A percentile compares a stretch with the other conserved stretches of the same genome.
Conservation (phyloP, 129 eudicot species). For the Calendula officinalis region DNA sequence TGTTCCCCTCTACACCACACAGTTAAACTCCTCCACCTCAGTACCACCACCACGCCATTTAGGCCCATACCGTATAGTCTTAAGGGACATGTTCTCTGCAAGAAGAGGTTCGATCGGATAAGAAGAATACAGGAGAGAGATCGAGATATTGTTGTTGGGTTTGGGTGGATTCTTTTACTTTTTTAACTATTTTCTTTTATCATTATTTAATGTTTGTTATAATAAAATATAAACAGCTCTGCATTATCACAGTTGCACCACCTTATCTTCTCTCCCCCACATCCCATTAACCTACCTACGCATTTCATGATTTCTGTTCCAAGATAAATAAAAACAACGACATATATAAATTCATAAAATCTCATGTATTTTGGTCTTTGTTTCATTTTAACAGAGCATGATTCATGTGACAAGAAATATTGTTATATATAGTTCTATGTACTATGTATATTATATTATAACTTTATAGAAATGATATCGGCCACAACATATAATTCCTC, state of each 20-base stretch:
- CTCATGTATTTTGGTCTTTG: conserved; percentile 11
- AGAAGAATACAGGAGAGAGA: conserved; percentile 59
- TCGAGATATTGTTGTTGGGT: conserved; percentile 66
- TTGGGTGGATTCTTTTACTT: conserved; percentile 38
- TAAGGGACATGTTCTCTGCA: conserved; percentile 77
- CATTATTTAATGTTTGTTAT: not conserved
- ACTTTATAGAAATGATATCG: no score
- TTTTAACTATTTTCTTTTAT: conserved; percentile 26
- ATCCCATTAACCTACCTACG: conserved; percentile 31
- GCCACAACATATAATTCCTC: no score
- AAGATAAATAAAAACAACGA: conserved; percentile 4
- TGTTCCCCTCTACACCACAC: no score
- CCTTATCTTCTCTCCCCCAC: conserved; percentile 76
- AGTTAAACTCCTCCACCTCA: no score
- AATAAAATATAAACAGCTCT: conserved; percentile 23
- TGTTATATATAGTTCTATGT: not conserved
- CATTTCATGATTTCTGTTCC: conserved; percentile 19
- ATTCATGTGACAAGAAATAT: conserved; percentile 16
- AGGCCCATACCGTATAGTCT: no score
- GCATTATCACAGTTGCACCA: conserved; percentile 58
- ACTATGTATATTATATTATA: no score
- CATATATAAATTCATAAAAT: not conserved
- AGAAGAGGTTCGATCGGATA: conserved; percentile 81
- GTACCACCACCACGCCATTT: no score
- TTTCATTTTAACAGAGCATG: conserved; percentile 13